A percentile compares a stretch with the other conserved stretches of the same genome.
phyloP scores from a whole-genome alignment of 805 yeast species.

The Candida insectorum region DNA sequence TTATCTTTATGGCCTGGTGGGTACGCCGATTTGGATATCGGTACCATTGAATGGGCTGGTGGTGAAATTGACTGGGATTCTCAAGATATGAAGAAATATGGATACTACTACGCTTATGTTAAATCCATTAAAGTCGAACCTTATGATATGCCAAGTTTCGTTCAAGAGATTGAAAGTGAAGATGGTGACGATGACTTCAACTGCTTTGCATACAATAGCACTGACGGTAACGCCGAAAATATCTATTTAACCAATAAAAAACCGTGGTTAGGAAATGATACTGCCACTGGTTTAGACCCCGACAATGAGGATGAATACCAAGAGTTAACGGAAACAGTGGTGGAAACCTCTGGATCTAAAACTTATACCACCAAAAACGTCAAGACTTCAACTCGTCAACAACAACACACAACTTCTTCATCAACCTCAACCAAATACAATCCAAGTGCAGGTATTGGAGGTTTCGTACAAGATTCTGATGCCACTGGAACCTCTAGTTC shows the following conservation, averaged over 20 bases:
- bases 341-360: slow-evolving; percentile 16
- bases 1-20: slow-evolving; percentile 82
- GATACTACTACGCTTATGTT: slow-evolving; percentile 75
- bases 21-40: slow-evolving; percentile 46
- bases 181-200: slow-evolving; percentile 48
- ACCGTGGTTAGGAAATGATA: slow-evolving; percentile 56
- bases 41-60: slow-evolving; percentile 84
- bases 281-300: slow-evolving; percentile 66
- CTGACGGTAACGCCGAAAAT: slow-evolving; percentile 32
- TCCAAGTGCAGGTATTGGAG: slow-evolving; percentile 26
- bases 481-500: slow-evolving; percentile 10
- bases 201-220: slow-evolving; percentile 44
- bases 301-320: slow-evolving; percentile 22
- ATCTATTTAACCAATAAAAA: slow-evolving; percentile 61
- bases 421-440: slow-evolving; percentile 5
- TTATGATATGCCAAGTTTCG: slow-evolving; percentile 66
- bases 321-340: slow-evolving; percentile 8
- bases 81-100: slow-evolving; percentile 64
- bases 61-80: slow-evolving; percentile 84
- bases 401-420: slow-evolving; percentile 12
- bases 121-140: slow-evolving; percentile 60
- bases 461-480: slow-evolving; percentile 34
- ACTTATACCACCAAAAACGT: slow-evolving; percentile 8
- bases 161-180: slow-evolving; percentile 21
- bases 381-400: slow-evolving; percentile 15